Evolutionary conservation across 208 protist species (phyloP).

Genomic region (Crithidia mellificae): DNA sequence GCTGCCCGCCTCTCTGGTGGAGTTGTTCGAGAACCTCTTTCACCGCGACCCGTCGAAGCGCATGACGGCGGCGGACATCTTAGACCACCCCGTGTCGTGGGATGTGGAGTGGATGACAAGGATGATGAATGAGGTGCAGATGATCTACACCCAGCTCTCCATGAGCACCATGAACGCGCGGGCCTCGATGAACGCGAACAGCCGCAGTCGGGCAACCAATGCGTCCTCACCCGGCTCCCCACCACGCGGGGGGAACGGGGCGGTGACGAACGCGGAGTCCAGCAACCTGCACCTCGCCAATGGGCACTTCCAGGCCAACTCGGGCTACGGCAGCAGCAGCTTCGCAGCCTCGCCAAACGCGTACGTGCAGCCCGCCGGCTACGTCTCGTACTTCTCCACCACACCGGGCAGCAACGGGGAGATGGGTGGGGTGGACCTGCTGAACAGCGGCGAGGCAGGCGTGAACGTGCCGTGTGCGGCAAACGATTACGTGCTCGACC

Average conservation of each 20-base stretch:
- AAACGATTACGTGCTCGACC: constrained; percentile 25
- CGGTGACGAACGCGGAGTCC: background rate
- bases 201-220: background rate
- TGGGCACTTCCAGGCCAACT: background rate
- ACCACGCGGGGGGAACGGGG: background rate
- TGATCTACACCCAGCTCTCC: constrained; percentile 30
- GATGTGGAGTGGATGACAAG: constrained; percentile 75
- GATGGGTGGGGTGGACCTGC: background rate
- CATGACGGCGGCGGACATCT: constrained; percentile 68
- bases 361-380: constrained; percentile 13
- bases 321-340: background rate
- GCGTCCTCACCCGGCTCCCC: background rate
- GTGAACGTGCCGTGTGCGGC: constrained; percentile 19
- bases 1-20: constrained; percentile 65
- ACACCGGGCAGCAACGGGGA: background rate
- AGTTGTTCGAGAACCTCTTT: constrained; percentile 73
- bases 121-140: constrained; percentile 59
- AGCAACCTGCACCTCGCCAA: background rate
- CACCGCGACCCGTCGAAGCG: constrained; percentile 66
- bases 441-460: constrained; percentile 6
- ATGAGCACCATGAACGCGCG: constrained; percentile 14
- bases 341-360: background rate
- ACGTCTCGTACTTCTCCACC: constrained; percentile 13
- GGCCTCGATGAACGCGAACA: constrained; percentile 2
- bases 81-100: constrained; percentile 80